phyloP scores from a whole-genome alignment of 257 asterid species.

The Solanum lycopersicoides region DNA sequence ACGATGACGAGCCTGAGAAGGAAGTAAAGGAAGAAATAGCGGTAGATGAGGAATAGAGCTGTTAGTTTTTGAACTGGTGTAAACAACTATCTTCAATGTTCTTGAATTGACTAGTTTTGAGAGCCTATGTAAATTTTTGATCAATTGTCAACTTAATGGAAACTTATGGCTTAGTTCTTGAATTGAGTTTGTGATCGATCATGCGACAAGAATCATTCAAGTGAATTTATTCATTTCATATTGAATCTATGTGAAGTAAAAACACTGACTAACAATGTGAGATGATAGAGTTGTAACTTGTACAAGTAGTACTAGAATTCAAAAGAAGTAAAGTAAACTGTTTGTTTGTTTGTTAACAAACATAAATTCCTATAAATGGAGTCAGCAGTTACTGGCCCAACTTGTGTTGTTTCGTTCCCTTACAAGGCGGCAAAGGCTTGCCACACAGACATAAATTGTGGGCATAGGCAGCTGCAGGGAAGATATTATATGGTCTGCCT shows the following conservation, averaged over 20 bases:
- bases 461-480: conserved; percentile 61
- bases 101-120: not conserved
- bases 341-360: conserved; percentile 32
- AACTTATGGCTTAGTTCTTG: not conserved
- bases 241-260: not conserved
- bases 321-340: not conserved
- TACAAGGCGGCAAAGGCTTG: conserved; percentile 70
- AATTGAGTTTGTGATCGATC: not conserved
- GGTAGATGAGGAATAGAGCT: conserved; percentile 20
- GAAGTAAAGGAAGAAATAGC: not conserved
- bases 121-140: conserved; percentile 28
- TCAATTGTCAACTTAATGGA: not conserved
- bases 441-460: conserved; percentile 83
- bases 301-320: conserved; percentile 3
- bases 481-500: conserved; percentile 57
- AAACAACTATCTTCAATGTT: not conserved
- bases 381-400: conserved; percentile 78
- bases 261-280: not conserved
- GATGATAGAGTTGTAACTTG: not conserved
- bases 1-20: conserved; percentile 1
- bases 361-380: conserved; percentile 15
- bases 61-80: not conserved
- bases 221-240: not conserved
- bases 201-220: not conserved
- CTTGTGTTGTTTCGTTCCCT: conserved; percentile 16